Percentiles rank a stretch among this genome's conserved stretches.
These are phyloP conservation scores for Botrytis byssoidea DNA, from an alignment of 2,329 filamentous ascomycete species.

Conservation along the genomic window DNA sequence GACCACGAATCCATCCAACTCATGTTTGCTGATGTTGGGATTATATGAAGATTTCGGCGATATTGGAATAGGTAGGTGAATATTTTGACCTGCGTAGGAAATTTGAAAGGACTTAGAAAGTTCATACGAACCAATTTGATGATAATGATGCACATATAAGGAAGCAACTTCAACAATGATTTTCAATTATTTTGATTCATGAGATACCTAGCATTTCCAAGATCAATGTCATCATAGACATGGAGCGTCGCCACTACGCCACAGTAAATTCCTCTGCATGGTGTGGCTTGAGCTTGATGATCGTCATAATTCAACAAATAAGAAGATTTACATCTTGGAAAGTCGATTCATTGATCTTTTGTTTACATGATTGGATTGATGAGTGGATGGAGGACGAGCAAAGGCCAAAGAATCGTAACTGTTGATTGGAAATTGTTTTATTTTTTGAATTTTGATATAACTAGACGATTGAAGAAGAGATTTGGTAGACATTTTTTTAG, in stretches of 20 bases:
- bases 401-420: not conserved
- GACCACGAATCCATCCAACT: constrained; percentile 22
- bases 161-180: not conserved
- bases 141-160: not conserved
- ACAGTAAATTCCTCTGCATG: not conserved
- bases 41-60: not conserved
- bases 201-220: not conserved
- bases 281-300: not conserved
- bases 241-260: not conserved
- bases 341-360: not conserved
- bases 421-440: not conserved
- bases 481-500: not conserved
- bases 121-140: not conserved
- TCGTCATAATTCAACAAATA: not conserved
- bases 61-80: not conserved
- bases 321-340: not conserved
- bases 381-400: not conserved
- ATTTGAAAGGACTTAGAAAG: not conserved
- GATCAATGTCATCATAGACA: constrained; percentile 13
- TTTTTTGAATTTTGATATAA: not conserved
- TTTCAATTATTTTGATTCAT: not conserved
- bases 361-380: not conserved
- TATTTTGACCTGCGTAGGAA: not conserved
- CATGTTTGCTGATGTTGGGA: constrained; percentile 11
- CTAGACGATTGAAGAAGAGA: not conserved